These are phyloP conservation scores for Anthostomella pinea DNA, from an alignment of 2,329 filamentous ascomycete species.

Conservation along the genomic window DNA sequence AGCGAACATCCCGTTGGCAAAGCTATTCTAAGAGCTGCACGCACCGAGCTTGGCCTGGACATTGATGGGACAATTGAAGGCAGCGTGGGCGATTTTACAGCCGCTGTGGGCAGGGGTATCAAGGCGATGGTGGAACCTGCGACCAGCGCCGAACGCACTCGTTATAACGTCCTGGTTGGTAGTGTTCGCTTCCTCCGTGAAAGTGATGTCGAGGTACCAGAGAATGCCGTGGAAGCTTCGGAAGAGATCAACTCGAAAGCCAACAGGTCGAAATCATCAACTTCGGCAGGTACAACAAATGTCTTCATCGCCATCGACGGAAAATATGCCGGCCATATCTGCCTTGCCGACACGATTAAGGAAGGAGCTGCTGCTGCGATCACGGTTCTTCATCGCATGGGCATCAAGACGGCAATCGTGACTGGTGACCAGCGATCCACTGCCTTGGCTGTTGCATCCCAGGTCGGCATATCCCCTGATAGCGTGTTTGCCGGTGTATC, in stretches of 20 bases:
- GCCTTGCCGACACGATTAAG: constrained; percentile 88
- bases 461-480: constrained; percentile 74
- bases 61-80: constrained; percentile 76
- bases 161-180: constrained; percentile 79
- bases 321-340: constrained; percentile 76
- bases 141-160: constrained; percentile 61
- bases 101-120: constrained; percentile 80
- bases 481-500: constrained; percentile 85
- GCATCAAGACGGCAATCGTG: constrained; percentile 84
- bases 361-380: constrained; percentile 79
- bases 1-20: constrained; percentile 96
- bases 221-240: constrained; percentile 60
- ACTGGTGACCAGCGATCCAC: constrained; percentile 89
- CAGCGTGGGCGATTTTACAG: constrained; percentile 79
- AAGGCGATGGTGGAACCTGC: constrained; percentile 77
- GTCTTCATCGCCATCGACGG: constrained; percentile 89
- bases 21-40: constrained; percentile 75
- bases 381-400: constrained; percentile 77
- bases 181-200: constrained; percentile 75
- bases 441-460: constrained; percentile 76
- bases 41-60: constrained; percentile 69
- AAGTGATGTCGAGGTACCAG: constrained; percentile 64
- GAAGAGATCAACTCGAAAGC: constrained; percentile 54
- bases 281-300: constrained; percentile 72
- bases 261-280: constrained; percentile 35